Base-by-base conservation (phyloP, 2,329 filamentous ascomycete species). In the Gliomastix tumulicola region DNA sequence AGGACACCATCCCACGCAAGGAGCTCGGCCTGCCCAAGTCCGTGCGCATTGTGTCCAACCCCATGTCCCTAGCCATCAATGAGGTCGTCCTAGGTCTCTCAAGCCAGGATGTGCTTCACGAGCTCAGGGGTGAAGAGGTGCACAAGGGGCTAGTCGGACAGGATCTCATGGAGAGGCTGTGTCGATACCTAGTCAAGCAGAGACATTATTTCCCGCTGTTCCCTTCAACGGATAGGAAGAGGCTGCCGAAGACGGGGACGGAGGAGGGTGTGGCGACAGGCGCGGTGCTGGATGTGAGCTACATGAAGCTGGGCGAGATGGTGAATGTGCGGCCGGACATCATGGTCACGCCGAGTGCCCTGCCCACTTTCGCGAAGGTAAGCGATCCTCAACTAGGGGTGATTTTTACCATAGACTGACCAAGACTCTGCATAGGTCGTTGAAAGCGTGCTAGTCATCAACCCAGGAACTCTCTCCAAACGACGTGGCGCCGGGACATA, bases 151-250 rank as follows among this genome's bases (percentile, higher is more conserved):
- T 19, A n/a, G 12, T 7, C 10, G 46, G 44, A 3, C 41, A 45
- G 13, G 79, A 85, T 46, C 49, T 85, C 19, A 68, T 90, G 50
- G 77, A 80, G 13, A 67, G 90, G n/a, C 61, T 89, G 32, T 78
- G 84, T 6, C 74, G 79, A 16, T 82, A 92, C 47, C 59, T 98
- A 15, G 76, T 98, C 39, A 84, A 95, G 60, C 92, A 97, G 62
- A 71, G 89, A 7, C 88, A 92, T 53, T 97, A 89, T 59, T 88
- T 88, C 50, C 92, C 92, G 0, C 63, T 97, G 1, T 96, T 89
- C 53, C 92, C 92, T 6, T 81, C 90, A 0, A 73, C 80, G 11
- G 79, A 84, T 35, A 72, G 88, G 34, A 70, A 76, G 39, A 76
- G 66, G 45, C 63, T 87, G 38, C 79, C 82, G 21, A 82, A 74